A percentile compares a stretch with the other conserved stretches of the same genome.
phyloP scores from a whole-genome alignment of 108 stramenopile species.

The Conticribra guillardii region DNA sequence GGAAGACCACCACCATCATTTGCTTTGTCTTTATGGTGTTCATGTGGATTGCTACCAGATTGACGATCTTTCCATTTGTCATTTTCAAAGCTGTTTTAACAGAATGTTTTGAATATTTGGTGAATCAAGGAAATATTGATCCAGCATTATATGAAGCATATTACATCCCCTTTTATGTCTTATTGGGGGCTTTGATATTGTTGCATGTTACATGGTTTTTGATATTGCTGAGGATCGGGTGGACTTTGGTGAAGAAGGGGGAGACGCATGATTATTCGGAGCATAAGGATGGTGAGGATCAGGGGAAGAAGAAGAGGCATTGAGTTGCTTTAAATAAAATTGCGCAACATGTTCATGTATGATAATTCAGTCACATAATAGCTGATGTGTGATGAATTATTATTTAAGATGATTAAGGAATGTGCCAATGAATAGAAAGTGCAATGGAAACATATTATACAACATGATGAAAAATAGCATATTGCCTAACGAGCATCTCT shows the following conservation, averaged over 20 bases:
- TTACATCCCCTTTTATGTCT: slow-evolving; percentile 55
- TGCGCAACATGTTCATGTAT: too few relatives aligned
- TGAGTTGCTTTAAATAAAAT: slow-evolving; percentile 4
- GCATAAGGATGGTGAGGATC: slow-evolving; percentile 82
- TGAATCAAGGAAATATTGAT: slow-evolving; percentile 42
- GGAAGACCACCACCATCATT: slow-evolving; percentile 76
- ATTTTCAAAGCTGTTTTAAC: slow-evolving; percentile 62
- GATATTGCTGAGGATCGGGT: slow-evolving; percentile 83
- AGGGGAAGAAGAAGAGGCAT: slow-evolving; percentile 19
- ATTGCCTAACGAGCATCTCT: too few relatives aligned
- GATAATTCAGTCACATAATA: too few relatives aligned
- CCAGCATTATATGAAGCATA: slow-evolving; percentile 62
- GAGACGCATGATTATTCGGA: slow-evolving; percentile 86
- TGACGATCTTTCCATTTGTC: slow-evolving; percentile 76
- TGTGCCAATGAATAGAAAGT: too few relatives aligned
- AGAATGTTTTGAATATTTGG: slow-evolving; percentile 60
- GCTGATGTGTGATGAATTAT: too few relatives aligned
- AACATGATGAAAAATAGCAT: too few relatives aligned
- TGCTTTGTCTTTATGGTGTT: slow-evolving; percentile 78
- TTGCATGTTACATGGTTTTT: slow-evolving; percentile 83
- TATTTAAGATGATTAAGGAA: too few relatives aligned
- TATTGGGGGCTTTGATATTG: slow-evolving; percentile 63
- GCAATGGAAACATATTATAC: too few relatives aligned
- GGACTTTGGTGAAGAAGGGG: slow-evolving; percentile 68
- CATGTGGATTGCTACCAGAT: slow-evolving; percentile 73